Evolutionary conservation across 192 early-diverging fungal genomes (phyloP).

Genomic region (Umbelopsis vinacea): DNA sequence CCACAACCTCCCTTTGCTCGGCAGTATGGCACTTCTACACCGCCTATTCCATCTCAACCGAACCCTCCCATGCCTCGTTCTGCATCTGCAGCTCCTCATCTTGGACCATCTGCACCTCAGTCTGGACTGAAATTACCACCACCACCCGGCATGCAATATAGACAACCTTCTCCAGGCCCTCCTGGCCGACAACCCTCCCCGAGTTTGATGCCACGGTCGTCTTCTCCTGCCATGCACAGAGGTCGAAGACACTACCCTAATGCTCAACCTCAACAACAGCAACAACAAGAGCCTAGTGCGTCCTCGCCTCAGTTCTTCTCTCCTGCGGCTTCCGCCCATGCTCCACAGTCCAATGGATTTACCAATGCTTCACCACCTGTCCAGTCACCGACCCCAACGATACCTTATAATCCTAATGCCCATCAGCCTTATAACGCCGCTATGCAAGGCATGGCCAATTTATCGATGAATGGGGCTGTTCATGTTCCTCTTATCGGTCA

Average conservation of each 20-base stretch:
- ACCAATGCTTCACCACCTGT: not conserved
- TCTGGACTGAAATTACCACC: slow-evolving; percentile 2
- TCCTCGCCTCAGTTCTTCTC: not conserved
- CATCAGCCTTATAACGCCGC: not conserved
- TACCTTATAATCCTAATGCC: slow-evolving; percentile 14
- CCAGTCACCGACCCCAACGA: not conserved
- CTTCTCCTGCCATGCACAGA: slow-evolving; percentile 4
- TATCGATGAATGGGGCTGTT: slow-evolving; percentile 11
- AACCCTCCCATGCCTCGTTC: not conserved
- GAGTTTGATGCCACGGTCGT: not conserved
- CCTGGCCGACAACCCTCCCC: slow-evolving; percentile 10
- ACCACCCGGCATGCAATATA: not conserved
- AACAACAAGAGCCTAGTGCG: not conserved
- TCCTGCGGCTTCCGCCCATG: not conserved
- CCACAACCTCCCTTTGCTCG: slow-evolving; percentile 6
- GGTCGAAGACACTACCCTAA: slow-evolving; percentile 3
- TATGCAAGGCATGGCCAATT: slow-evolving; percentile 1
- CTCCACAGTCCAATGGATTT: slow-evolving; percentile 13
- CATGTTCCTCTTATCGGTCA: slow-evolving; percentile 18
- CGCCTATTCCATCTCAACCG: not conserved
- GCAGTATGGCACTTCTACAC: slow-evolving; percentile 13
- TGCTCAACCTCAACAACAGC: not conserved
- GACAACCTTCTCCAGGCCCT: slow-evolving; percentile 17
- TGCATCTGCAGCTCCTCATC: slow-evolving; percentile 22
- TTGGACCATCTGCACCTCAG: slow-evolving; percentile 1